These are phyloP conservation scores for Termitomyces sp. DNA, from an alignment of 768 basidiomycete genomes.

Conservation along the genomic window DNA sequence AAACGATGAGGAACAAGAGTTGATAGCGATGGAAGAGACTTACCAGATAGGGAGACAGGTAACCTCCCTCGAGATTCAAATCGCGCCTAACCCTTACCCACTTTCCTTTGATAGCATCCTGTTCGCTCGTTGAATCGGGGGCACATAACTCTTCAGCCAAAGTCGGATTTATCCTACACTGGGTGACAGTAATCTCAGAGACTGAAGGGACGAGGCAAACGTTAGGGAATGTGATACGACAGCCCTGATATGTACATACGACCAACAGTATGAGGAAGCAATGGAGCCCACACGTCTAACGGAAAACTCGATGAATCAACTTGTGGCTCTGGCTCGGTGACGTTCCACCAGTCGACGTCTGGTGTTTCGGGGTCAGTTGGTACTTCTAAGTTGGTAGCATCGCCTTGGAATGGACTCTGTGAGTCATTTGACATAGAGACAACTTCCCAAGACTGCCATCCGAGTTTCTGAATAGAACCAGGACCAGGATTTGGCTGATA, in stretches of 20 bases:
- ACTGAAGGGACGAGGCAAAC: constrained; percentile 39
- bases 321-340: constrained; percentile 35
- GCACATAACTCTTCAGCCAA: constrained; percentile 58
- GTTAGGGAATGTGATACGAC: constrained; percentile 1
- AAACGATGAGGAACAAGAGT: background rate
- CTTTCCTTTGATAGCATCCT: constrained; percentile 75
- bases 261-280: constrained; percentile 75
- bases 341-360: constrained; percentile 71
- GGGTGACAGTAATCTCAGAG: constrained; percentile 72
- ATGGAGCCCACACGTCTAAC: constrained; percentile 75
- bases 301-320: constrained; percentile 70
- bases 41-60: constrained; percentile 58
- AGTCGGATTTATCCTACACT: constrained; percentile 64
- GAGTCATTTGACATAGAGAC: constrained; percentile 33
- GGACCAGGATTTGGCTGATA: constrained; percentile 78
- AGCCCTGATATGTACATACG: constrained; percentile 40
- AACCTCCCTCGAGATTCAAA: constrained; percentile 62
- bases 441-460: constrained; percentile 88
- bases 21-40: constrained; percentile 19
- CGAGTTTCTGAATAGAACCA: constrained; percentile 66
- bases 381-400: constrained; percentile 14
- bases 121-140: constrained; percentile 65
- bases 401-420: constrained; percentile 14
- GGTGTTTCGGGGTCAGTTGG: constrained; percentile 11
- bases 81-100: constrained; percentile 90